phyloP scores from a whole-genome alignment of 2,329 filamentous ascomycete genomes.

The Gliomastix tumulicola region DNA sequence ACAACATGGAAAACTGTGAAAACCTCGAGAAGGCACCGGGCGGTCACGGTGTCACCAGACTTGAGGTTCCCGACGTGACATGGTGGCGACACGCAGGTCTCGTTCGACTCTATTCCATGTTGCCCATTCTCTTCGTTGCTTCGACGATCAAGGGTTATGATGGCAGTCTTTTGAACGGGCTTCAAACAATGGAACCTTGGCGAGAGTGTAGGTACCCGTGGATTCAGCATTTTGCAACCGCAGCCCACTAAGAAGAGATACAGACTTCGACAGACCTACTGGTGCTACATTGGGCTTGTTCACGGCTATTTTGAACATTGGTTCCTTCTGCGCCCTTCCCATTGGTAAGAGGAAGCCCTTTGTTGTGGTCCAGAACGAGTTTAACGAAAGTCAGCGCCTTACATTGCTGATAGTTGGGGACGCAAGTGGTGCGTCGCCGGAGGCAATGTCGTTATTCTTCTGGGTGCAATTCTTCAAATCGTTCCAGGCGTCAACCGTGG shows the following conservation, averaged over 20 bases:
- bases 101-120: neutral
- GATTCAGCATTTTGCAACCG: neutral
- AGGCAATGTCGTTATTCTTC: neutral
- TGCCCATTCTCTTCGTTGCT: neutral
- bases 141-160: constrained; percentile 1
- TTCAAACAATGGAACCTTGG: constrained; percentile 1
- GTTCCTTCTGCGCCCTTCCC: neutral
- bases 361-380: neutral
- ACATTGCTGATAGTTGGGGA: neutral
- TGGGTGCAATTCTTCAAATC: neutral
- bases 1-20: too few relatives aligned
- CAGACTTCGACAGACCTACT: neutral
- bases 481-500: neutral
- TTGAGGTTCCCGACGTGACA: constrained; percentile 1
- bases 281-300: neutral
- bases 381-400: neutral
- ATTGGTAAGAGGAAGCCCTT: neutral
- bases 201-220: neutral
- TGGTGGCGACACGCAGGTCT: neutral
- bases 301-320: neutral
- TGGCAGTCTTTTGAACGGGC: constrained; percentile 1
- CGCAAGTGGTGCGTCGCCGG: neutral
- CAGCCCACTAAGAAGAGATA: neutral
- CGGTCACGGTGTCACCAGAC: too few relatives aligned
- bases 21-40: too few relatives aligned